Base-by-base conservation (phyloP, 345 rosid genomes). In the Eutrema yunnanense region DNA sequence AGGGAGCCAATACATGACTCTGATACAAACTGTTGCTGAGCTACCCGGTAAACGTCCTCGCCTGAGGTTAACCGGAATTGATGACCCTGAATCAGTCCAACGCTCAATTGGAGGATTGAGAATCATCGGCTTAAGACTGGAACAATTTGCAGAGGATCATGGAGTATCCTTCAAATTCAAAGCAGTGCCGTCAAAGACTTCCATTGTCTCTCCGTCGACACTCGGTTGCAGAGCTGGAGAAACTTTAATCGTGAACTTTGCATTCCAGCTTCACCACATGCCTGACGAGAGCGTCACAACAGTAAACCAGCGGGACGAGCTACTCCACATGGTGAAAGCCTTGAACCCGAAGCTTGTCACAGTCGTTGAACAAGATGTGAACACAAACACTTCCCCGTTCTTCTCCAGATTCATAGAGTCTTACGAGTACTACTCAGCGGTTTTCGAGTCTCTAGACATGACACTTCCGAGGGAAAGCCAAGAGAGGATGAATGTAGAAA, bases 241-340 rank as follows among this genome's bases (percentile, higher is more conserved):
- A 79, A 88, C 96, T 27, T 78, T 95, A 6, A 16, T 92, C 0
- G 96, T 95, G 4, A 95, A 95, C 84, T 95, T 95, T 62, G 92
- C 99, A n/a, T 95, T 88, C 78, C 99, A 88, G 71, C 96, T 95
- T 57, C 99, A 95, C 80, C 99, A 95, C 84, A 92, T 95, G 97
- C 99, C 99, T 6, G 99, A 95, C 56, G 99, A 95, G 82, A 95
- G 99, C 50, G 99, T 95, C 54, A 90, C 99, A 22, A 88, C 92
- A 1, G 86, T 87, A 16, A 95, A 95, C 48, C 86, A 83, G 81
- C 85, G 99, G 22, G 99, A 95, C 80, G 92, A 85, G 82, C 93
- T 95, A 9, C 97, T 95, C 53, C 87, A 84, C 69, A 86, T 91
- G 96, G 93, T 90, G 9, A 92, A 87, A 87, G 84, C 92, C 83